These are phyloP conservation scores for Polytrichum commune DNA, from an alignment of 225 moss, liverwort and hornwort genomes.

Conservation along the genomic window DNA sequence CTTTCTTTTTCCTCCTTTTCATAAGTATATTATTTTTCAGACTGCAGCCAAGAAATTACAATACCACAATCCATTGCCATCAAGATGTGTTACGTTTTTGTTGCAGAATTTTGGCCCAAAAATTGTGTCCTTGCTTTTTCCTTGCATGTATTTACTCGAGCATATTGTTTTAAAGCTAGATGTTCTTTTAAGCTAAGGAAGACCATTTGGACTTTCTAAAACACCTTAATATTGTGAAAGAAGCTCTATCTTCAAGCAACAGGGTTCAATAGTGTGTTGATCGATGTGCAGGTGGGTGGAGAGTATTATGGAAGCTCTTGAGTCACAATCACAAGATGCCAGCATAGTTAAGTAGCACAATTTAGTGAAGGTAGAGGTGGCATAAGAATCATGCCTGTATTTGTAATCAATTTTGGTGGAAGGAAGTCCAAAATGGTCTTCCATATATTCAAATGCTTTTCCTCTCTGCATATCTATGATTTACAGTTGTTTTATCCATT, in stretches of 20 bases:
- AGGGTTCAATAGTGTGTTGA: not conserved
- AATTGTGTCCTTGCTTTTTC: too few relatives aligned
- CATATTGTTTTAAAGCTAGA: not conserved
- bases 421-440: too few relatives aligned
- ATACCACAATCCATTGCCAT: too few relatives aligned
- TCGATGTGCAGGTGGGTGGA: slow-evolving; percentile 81
- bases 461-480: too few relatives aligned
- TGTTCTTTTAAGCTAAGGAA: not conserved
- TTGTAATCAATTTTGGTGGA: too few relatives aligned
- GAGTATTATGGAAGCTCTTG: slow-evolving; percentile 71
- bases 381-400: too few relatives aligned
- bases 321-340: slow-evolving; percentile 32
- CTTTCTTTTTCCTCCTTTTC: not conserved
- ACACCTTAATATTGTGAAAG: not conserved
- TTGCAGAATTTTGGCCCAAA: not conserved
- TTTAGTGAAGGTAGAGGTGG: not conserved
- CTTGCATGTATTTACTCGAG: not conserved
- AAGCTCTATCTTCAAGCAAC: too few relatives aligned
- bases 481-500: too few relatives aligned
- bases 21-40: not conserved
- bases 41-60: too few relatives aligned
- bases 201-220: not conserved
- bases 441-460: too few relatives aligned
- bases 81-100: not conserved
- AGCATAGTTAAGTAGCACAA: slow-evolving; percentile 14